Percentiles rank a stretch among this genome's conserved stretches.
phyloP scores from a whole-genome alignment of 2,329 filamentous ascomycete species.

The Colletotrichum sublineola region DNA sequence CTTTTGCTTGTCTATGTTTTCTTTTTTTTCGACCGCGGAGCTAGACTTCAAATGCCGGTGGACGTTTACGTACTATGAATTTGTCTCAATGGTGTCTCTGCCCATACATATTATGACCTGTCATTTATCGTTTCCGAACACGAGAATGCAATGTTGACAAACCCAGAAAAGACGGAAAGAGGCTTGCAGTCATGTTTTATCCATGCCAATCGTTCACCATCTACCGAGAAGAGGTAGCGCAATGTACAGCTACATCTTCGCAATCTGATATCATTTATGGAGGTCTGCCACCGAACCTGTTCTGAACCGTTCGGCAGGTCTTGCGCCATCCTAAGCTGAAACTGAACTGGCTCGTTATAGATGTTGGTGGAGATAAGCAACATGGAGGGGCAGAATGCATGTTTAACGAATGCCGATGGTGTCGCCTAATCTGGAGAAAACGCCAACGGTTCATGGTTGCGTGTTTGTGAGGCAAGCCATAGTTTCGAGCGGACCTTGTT shows the following conservation, averaged over 20 bases:
- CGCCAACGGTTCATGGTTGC: neutral
- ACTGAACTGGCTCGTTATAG: conserved; percentile 9
- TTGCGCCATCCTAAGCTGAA: conserved; percentile 28
- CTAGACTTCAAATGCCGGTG: conserved; percentile 14
- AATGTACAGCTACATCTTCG: conserved; percentile 28
- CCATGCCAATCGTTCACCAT: neutral
- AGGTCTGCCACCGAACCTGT: conserved; percentile 11
- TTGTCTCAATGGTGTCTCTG: conserved; percentile 32
- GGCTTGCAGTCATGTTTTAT: conserved; percentile 3
- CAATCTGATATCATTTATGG: neutral
- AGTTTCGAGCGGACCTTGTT: neutral
- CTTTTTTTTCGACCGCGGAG: conserved; percentile 26
- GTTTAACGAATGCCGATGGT: neutral
- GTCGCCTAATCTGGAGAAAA: neutral
- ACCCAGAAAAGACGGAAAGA: conserved; percentile 14
- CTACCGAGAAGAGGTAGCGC: conserved; percentile 3
- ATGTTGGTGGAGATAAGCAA: conserved; percentile 30
- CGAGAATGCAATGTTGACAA: conserved; percentile 21
- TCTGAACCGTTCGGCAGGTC: conserved; percentile 28
- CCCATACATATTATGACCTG: conserved; percentile 29
- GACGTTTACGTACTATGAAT: conserved; percentile 29
- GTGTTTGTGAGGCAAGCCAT: conserved; percentile 16
- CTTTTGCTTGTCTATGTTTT: conserved; percentile 27
- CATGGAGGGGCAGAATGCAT: neutral
- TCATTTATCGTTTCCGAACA: conserved; percentile 32